Percentiles rank a stretch among this genome's conserved stretches.
Evolutionary conservation across 2,329 filamentous ascomycete genomes (phyloP).

Genomic region (Colletotrichum viniferum): DNA sequence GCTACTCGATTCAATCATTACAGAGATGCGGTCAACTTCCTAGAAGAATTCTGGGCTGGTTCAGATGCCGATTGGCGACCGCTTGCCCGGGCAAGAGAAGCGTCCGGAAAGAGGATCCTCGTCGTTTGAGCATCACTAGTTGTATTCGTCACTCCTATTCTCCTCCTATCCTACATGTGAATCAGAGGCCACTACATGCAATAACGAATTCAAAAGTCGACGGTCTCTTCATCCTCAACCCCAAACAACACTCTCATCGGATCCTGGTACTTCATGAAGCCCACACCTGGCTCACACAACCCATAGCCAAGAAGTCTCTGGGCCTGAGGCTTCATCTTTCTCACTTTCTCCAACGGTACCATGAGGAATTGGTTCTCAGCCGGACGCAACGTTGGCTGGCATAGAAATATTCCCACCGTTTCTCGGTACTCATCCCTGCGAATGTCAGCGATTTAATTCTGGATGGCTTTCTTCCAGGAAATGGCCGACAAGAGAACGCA

Average conservation of each 20-base stretch:
- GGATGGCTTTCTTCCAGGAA: too few relatives aligned
- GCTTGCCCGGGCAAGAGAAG: constrained; percentile 26
- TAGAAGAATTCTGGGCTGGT: constrained; percentile 30
- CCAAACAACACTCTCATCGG: constrained; percentile 40
- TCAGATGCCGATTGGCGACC: constrained; percentile 28
- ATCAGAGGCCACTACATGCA: neutral
- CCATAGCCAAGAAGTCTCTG: constrained; percentile 37
- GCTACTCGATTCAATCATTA: constrained; percentile 29
- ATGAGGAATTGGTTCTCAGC: constrained; percentile 38
- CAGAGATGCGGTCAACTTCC: constrained; percentile 25
- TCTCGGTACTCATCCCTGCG: constrained; percentile 30
- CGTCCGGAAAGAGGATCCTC: constrained; percentile 26
- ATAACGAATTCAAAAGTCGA: constrained; percentile 27
- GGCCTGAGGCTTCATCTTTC: constrained; percentile 33
- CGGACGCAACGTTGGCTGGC: constrained; percentile 35
- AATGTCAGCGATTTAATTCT: neutral
- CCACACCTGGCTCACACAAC: constrained; percentile 35
- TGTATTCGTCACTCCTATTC: neutral
- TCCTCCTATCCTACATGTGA: neutral
- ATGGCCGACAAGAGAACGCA: neutral
- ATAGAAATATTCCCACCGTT: constrained; percentile 38
- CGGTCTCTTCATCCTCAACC: constrained; percentile 39
- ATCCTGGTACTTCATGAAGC: constrained; percentile 39
- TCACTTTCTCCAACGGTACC: constrained; percentile 31
- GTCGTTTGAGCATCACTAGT: constrained; percentile 14